These are phyloP conservation scores for Cinnamomum micranthum DNA, from an alignment of 164 flowering plant genomes.

Conservation along the genomic window DNA sequence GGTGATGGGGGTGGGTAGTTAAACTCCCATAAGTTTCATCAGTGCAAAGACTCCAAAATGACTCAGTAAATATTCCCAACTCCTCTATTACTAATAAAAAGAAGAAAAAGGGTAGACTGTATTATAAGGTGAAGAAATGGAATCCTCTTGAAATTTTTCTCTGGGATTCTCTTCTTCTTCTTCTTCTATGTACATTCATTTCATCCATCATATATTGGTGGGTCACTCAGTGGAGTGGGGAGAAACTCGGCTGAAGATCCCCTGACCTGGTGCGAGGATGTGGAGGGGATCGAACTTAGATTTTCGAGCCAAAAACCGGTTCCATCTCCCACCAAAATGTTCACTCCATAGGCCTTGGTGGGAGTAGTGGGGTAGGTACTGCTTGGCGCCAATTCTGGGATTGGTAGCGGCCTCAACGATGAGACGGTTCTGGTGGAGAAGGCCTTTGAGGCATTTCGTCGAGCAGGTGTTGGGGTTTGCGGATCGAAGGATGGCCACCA, in stretches of 20 bases:
- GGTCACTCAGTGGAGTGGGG: constrained; percentile 8
- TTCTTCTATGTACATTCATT: not conserved
- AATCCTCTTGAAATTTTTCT: not conserved
- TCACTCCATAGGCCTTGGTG: constrained; percentile 59
- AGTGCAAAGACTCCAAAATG: no score
- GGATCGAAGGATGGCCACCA: constrained; percentile 27
- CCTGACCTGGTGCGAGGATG: constrained; percentile 82
- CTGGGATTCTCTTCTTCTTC: not conserved
- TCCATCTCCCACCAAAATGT: constrained; percentile 80
- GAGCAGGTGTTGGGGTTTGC: constrained; percentile 18
- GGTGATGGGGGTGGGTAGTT: no score
- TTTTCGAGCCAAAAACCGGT: constrained; percentile 54
- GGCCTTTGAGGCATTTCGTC: constrained; percentile 15
- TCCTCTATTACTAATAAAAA: not conserved
- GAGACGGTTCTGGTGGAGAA: constrained; percentile 17
- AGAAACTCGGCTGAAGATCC: constrained; percentile 41
- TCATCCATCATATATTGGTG: not conserved
- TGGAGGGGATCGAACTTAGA: constrained; percentile 67
- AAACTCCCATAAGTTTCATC: no score
- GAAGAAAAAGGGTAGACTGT: not conserved
- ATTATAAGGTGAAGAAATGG: not conserved
- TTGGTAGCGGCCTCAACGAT: constrained; percentile 15
- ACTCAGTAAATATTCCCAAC: no score
- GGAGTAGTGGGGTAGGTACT: constrained; percentile 66
- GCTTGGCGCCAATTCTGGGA: constrained; percentile 52